A percentile compares a stretch with the other conserved stretches of the same genome.
These are phyloP conservation scores for Backusella circina DNA, from an alignment of 192 early-diverging fungal species.

Conservation along the genomic window DNA sequence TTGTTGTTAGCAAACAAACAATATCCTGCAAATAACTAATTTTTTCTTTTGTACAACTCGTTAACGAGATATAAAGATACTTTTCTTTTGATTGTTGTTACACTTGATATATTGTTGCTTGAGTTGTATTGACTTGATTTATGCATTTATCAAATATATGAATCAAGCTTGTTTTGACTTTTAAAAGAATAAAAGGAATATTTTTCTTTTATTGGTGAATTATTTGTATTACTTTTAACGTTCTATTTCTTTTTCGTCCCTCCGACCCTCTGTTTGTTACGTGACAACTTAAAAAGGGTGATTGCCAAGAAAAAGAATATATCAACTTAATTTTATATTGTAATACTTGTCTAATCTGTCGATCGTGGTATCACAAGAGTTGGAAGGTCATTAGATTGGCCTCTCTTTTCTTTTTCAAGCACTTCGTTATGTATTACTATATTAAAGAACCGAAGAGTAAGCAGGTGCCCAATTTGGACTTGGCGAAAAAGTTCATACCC, in stretches of 20 bases:
- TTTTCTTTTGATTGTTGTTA: neutral
- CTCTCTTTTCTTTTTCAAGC: neutral
- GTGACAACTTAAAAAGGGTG: neutral
- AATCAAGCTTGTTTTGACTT: neutral
- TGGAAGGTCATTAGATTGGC: neutral
- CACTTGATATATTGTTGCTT: neutral
- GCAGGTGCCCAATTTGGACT: neutral
- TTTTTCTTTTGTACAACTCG: neutral
- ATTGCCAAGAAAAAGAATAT: neutral
- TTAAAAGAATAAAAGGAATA: neutral
- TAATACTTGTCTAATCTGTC: neutral
- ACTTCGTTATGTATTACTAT: neutral
- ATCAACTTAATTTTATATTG: neutral
- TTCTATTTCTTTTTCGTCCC: neutral
- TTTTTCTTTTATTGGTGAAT: neutral
- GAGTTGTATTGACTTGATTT: neutral
- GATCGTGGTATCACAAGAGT: neutral
- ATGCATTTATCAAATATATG: neutral
- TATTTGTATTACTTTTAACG: neutral
- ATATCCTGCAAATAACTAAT: neutral
- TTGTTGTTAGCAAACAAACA: neutral
- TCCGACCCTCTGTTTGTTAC: neutral
- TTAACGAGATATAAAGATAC: neutral
- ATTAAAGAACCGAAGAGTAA: neutral
- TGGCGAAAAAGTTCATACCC: neutral